Conservation (phyloP, 345 rosid species). For the Turritis glabra region DNA sequence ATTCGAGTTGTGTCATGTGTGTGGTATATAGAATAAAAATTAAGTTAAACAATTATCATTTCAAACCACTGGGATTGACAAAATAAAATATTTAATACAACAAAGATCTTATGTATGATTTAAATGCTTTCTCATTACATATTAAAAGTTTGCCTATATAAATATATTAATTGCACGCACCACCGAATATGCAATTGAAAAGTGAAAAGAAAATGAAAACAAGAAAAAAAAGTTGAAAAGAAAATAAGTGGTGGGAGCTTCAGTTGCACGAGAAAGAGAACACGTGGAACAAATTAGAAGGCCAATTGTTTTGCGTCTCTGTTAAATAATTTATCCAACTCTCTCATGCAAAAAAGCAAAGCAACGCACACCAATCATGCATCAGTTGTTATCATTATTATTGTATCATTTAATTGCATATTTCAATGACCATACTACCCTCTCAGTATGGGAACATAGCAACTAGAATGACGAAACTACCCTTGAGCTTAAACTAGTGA, state of each 20-base stretch:
- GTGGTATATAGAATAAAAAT: background rate
- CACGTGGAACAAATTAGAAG: conserved; percentile 37
- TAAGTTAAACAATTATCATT: background rate
- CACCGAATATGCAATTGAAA: conserved; percentile 23
- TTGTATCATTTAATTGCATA: background rate
- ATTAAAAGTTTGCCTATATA: background rate
- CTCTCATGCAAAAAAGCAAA: conserved; percentile 38
- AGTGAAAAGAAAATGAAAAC: background rate
- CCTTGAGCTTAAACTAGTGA: background rate
- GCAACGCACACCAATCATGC: conserved; percentile 40
- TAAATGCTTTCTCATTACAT: conserved; percentile 26
- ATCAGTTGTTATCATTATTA: conserved; percentile 36
- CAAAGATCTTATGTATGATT: conserved; percentile 6
- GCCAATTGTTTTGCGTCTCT: conserved; percentile 11
- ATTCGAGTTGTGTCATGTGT: background rate
- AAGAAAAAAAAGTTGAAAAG: conserved; percentile 4
- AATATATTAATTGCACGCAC: conserved; percentile 27
- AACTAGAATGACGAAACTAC: background rate
- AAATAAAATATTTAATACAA: background rate
- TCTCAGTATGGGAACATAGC: background rate
- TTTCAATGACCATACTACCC: conserved; percentile 28
- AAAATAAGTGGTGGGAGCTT: conserved; percentile 37
- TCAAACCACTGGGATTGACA: background rate
- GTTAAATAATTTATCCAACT: conserved; percentile 24
- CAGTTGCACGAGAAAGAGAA: conserved; percentile 35